Conservation (phyloP, 2,329 filamentous ascomycete genomes). For the Salinomyces thailandicus region DNA sequence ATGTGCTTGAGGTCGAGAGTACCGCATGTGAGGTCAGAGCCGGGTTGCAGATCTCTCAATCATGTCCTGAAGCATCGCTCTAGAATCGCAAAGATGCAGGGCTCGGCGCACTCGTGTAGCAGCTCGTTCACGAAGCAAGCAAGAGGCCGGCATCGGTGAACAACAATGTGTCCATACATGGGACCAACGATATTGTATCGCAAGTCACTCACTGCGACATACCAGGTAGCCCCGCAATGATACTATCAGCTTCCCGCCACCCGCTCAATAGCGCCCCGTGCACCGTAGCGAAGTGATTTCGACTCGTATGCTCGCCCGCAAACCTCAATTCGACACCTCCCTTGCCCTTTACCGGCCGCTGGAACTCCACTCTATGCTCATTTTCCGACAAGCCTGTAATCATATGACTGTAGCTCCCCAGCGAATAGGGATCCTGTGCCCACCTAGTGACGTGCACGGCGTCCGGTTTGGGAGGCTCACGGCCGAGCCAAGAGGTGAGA, state of each 20-base stretch:
- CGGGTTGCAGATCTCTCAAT: no score
- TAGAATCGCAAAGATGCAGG: no score
- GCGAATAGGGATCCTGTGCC: conserved; percentile 12
- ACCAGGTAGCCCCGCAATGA: conserved; percentile 8
- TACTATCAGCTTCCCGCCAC: conserved; percentile 17
- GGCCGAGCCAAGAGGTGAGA: conserved; percentile 13
- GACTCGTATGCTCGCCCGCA: conserved; percentile 18
- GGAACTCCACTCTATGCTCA: conserved; percentile 13
- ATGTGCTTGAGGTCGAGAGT: no score
- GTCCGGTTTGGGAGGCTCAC: conserved; percentile 11
- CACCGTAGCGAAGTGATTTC: conserved; percentile 19
- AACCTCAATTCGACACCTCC: conserved; percentile 14
- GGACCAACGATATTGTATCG: no score
- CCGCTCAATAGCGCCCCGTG: conserved; percentile 19
- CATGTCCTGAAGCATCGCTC: no score
- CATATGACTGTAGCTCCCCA: conserved; percentile 19
- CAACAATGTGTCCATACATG: no score
- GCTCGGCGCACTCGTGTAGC: no score
- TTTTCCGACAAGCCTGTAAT: conserved; percentile 13
- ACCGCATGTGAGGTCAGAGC: no score
- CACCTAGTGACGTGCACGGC: conserved; percentile 17
- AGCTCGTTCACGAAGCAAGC: no score
- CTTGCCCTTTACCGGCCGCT: conserved; percentile 7
- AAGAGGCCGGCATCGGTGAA: no score
- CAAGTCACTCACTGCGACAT: no score